Evolutionary conservation across 2,329 filamentous ascomycete species (phyloP), one percentile per base, ranked within the genome.

Genomic region (Diaporthe citrichinensis): DNA sequence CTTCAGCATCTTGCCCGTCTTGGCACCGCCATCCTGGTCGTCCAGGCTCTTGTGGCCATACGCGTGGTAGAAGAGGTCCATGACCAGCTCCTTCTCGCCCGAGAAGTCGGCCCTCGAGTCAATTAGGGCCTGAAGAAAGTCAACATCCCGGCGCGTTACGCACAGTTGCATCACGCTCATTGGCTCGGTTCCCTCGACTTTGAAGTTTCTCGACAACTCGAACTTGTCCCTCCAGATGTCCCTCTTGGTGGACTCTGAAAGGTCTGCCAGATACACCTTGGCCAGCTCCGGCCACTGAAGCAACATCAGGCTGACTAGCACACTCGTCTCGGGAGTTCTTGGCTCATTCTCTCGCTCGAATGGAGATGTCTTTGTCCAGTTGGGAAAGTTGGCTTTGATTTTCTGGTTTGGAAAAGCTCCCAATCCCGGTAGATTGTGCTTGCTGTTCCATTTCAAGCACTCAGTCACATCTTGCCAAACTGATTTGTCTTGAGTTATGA

Each of bases 261-360:
- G 61, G 14, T 53, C 55, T 20, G 28, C 39, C 1, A 74, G 62
- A 15, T 71, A 71, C 5, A 53, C 1, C 4, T n/a, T 14, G 0
- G 73, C 73, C 5, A 74, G 46, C 17, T 74, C 44, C 6, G 65
- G 44, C 73, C 73, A 74, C 31, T 71, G 28, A 12, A 74, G 73
- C 17, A 74, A 10, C 4, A 71, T 1, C 0, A 74, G 44, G 31
- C 65, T 74, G 5, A 74, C 73, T 1, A 74, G 17, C 1, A 74
- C 46, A 25, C 53, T 44, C 8, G 73, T 74, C 41, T 69, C 53
- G 14, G 8, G 2, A 2, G 23, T 1, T 3, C 4, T 20, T 5
- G 65, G 65, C 15, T 59, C 46, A 1, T 53, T 17, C 0, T 14
- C 15, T 2, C 15, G 46, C 9, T 71, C 62, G 25, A 74, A 74